Conservation (phyloP, 371 early-diverging fungal genomes). For the Cladochytrium tenue region DNA sequence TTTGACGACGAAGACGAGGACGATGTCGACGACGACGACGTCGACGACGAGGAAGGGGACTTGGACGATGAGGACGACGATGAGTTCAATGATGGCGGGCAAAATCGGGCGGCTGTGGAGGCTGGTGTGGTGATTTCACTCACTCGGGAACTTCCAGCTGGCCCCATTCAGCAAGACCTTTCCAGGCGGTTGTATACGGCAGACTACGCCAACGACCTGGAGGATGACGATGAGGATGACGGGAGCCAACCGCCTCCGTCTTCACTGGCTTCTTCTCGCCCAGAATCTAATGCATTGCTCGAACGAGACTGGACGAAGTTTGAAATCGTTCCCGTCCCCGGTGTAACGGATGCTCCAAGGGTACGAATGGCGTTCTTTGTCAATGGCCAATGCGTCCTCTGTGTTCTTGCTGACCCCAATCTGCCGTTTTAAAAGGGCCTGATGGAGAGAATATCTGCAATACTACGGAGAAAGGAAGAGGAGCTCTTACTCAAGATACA, state of each 20-base stretch:
- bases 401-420: too few species aligned
- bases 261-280: neutral
- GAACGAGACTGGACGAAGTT: neutral
- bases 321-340: neutral
- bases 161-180: too few species aligned
- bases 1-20: neutral
- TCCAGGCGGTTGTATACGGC: neutral
- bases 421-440: neutral
- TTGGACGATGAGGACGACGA: neutral
- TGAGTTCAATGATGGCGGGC: neutral
- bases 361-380: too few species aligned
- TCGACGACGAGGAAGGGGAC: neutral
- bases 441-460: slow-evolving; percentile 23
- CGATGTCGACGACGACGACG: neutral
- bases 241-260: neutral
- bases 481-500: slow-evolving; percentile 15
- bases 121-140: neutral
- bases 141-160: neutral
- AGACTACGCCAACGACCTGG: neutral
- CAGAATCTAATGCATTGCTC: neutral
- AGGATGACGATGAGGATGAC: neutral
- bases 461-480: slow-evolving; percentile 19
- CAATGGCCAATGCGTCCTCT: too few species aligned
- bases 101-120: neutral
- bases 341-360: neutral